Conservation (phyloP, 306 rosid species). For the Lathyrus tuberosus region DNA sequence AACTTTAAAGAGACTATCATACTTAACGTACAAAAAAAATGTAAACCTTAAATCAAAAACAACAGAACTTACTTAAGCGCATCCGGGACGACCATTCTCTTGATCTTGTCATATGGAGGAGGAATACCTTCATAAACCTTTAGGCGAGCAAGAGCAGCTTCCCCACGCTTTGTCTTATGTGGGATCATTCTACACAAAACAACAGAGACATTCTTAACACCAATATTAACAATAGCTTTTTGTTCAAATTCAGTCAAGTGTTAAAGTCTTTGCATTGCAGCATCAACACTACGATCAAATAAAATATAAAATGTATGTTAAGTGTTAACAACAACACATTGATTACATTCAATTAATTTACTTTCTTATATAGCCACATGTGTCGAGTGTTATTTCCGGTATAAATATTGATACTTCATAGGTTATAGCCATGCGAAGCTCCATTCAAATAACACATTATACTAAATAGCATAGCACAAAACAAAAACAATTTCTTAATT, state of each 20-base stretch:
- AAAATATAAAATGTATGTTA: too few species aligned
- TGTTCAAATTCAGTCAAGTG: neutral
- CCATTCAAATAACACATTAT: neutral
- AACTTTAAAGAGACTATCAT: neutral
- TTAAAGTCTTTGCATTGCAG: too few species aligned
- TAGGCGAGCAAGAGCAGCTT: neutral
- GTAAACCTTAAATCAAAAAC: neutral
- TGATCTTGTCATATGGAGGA: neutral
- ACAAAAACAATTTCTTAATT: neutral
- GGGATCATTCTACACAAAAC: constrained; percentile 4
- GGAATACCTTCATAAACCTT: constrained; percentile 12
- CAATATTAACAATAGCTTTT: neutral
- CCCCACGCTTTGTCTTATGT: constrained; percentile 9
- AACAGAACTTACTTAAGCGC: neutral
- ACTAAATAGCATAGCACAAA: neutral
- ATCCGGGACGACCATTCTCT: constrained; percentile 6
- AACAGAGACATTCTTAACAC: neutral
- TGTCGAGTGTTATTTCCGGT: too few species aligned
- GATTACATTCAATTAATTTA: too few species aligned
- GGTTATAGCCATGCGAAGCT: neutral
- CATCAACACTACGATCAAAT: neutral
- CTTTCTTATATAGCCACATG: too few species aligned
- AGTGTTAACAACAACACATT: too few species aligned
- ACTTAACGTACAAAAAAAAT: neutral
- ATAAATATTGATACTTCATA: too few species aligned